phyloP scores from a whole-genome alignment of 768 basidiomycete species.

The Favolaschia claudopus region DNA sequence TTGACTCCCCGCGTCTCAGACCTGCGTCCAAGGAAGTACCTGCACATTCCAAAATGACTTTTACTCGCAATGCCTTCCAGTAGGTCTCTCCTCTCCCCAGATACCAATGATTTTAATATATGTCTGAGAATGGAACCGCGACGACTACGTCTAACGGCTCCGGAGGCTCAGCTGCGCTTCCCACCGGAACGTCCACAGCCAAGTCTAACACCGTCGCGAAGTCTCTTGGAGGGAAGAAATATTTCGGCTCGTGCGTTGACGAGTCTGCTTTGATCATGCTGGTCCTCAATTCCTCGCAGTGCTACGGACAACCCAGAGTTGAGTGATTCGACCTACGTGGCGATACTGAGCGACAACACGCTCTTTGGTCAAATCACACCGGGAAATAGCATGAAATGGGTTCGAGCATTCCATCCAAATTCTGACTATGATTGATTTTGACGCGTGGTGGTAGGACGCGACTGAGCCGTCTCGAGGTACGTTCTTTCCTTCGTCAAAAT shows the following conservation, averaged over 20 bases:
- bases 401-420: constrained; percentile 25
- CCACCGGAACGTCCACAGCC: constrained; percentile 32
- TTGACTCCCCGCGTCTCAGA: constrained; percentile 2
- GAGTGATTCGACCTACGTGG: constrained; percentile 44
- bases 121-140: background rate
- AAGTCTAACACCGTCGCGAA: constrained; percentile 46
- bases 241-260: constrained; percentile 46
- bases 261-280: background rate
- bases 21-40: background rate
- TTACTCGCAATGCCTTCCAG: constrained; percentile 22
- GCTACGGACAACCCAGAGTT: constrained; percentile 58
- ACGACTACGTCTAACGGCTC: constrained; percentile 2
- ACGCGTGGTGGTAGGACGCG: constrained; percentile 46
- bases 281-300: background rate
- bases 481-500: constrained; percentile 31
- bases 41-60: constrained; percentile 10
- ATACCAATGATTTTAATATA: background rate
- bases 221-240: constrained; percentile 47
- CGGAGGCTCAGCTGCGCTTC: constrained; percentile 22
- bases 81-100: background rate
- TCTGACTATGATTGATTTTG: background rate
- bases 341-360: constrained; percentile 43
- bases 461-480: constrained; percentile 56
- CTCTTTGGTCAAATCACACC: constrained; percentile 55
- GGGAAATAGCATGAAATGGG: constrained; percentile 64